Percentiles rank a stretch among this genome's conserved stretches.
phyloP scores from a whole-genome alignment of 2,329 filamentous ascomycete genomes.

The Colletotrichum horii region DNA sequence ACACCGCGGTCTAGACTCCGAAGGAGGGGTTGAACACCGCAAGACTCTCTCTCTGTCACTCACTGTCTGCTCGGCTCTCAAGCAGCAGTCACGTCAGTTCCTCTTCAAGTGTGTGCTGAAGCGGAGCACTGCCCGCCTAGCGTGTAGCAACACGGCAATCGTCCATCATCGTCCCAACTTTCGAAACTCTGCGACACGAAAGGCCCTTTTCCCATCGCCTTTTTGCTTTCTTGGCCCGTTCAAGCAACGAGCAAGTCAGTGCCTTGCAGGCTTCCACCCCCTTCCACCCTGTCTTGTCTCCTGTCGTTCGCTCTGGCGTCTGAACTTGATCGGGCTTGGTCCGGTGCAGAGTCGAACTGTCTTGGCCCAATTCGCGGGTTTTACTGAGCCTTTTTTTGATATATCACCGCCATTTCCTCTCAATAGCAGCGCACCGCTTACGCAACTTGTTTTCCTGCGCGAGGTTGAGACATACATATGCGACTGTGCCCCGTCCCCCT shows the following conservation, averaged over 20 bases:
- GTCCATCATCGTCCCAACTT: conserved; percentile 9
- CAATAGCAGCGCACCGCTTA: neutral
- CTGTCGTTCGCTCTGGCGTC: neutral
- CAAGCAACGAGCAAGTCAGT: neutral
- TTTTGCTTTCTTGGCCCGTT: neutral
- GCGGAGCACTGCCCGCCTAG: neutral
- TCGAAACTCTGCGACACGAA: conserved; percentile 13
- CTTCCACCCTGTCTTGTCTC: neutral
- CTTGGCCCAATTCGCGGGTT: neutral
- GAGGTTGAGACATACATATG: conserved; percentile 13
- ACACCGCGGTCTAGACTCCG: neutral
- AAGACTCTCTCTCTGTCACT: neutral
- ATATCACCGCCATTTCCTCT: conserved; percentile 11
- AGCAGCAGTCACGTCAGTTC: neutral
- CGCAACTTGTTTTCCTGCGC: neutral
- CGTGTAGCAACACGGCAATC: neutral
- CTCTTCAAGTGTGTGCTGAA: neutral
- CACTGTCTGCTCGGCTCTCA: neutral
- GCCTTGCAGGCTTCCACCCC: neutral
- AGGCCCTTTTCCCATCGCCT: neutral
- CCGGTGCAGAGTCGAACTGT: neutral
- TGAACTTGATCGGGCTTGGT: conserved; percentile 4
- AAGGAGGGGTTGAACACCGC: neutral
- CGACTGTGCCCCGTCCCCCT: neutral
- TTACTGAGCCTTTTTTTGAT: neutral